Percentiles rank a stretch among this genome's conserved stretches.
Conservation (phyloP, 495 filamentous ascomycete species). For the Acidomyces sp. region DNA sequence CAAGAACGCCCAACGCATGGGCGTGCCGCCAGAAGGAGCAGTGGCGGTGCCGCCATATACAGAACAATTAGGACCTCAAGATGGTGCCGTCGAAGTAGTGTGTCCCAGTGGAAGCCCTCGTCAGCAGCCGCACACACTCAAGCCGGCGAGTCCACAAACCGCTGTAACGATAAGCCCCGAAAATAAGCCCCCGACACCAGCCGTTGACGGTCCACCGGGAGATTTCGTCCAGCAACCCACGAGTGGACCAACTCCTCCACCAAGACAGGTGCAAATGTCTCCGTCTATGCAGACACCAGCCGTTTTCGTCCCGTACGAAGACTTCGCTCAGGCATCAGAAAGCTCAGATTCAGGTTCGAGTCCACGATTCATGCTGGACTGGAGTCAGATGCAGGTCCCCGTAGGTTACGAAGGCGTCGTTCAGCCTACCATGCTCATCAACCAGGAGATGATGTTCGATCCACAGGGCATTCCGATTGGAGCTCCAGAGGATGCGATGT, state of each 20-base stretch:
- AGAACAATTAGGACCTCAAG: slow-evolving; percentile 7
- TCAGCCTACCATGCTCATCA: slow-evolving; percentile 26
- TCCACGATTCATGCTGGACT: slow-evolving; percentile 31
- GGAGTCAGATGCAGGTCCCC: slow-evolving; percentile 26
- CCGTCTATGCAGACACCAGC: slow-evolving; percentile 19
- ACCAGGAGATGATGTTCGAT: slow-evolving; percentile 28
- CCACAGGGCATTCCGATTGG: slow-evolving; percentile 27
- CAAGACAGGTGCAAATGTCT: slow-evolving; percentile 18
- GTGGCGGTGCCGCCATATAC: slow-evolving; percentile 10
- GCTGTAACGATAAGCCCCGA: slow-evolving; percentile 1
- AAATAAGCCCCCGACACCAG: slow-evolving; percentile 15
- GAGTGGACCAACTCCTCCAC: slow-evolving; percentile 19
- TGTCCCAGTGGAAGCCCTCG: slow-evolving; percentile 9
- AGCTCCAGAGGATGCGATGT: slow-evolving; percentile 20
- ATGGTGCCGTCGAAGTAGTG: slow-evolving; percentile 2
- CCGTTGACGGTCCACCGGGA: slow-evolving; percentile 17
- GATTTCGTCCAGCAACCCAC: slow-evolving; percentile 25
- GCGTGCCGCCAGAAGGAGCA: slow-evolving; percentile 12
- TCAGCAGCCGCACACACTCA: slow-evolving; percentile 16
- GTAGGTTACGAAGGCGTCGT: slow-evolving; percentile 25
- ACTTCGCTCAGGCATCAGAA: slow-evolving; percentile 20
- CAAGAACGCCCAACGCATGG: slow-evolving; percentile 30
- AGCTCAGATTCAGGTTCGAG: slow-evolving; percentile 22
- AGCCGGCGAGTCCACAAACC: slow-evolving; percentile 15
- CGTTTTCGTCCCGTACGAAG: slow-evolving; percentile 26